A percentile compares a stretch with the other conserved stretches of the same genome.
Conservation (phyloP, 2,329 filamentous ascomycete genomes). For the Aspergillus sp. region DNA sequence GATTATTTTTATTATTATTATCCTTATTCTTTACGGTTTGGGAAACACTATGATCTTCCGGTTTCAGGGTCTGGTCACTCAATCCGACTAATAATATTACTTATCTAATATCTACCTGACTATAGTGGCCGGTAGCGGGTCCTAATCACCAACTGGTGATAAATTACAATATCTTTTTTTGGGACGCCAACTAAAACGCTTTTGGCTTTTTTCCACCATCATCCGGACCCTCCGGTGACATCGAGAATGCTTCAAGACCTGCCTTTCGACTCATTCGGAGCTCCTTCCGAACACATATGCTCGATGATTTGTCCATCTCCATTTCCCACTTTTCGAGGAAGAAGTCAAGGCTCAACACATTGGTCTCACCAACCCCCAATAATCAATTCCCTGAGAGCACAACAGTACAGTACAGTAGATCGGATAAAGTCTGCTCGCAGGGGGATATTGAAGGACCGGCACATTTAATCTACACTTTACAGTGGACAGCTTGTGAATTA, state of each 20-base stretch:
- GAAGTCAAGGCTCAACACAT: not conserved
- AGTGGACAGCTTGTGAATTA: not conserved
- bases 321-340: not conserved
- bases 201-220: not conserved
- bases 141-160: not conserved
- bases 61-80: constrained; percentile 7
- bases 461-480: not conserved
- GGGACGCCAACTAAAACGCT: not conserved
- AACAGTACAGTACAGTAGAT: too few species aligned
- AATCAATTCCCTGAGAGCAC: too few species aligned
- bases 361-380: too few species aligned
- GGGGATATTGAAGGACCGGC: too few species aligned
- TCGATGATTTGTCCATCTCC: not conserved
- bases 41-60: constrained; percentile 6
- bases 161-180: not conserved
- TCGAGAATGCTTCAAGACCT: not conserved
- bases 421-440: too few species aligned
- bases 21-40: not conserved
- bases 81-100: not conserved
- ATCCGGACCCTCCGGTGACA: not conserved
- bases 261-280: not conserved
- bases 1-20: not conserved
- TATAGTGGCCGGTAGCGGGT: not conserved
- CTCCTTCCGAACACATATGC: not conserved
- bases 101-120: not conserved